Base-by-base conservation (phyloP, 441 rosid genomes). In the Aleurites moluccanus region DNA sequence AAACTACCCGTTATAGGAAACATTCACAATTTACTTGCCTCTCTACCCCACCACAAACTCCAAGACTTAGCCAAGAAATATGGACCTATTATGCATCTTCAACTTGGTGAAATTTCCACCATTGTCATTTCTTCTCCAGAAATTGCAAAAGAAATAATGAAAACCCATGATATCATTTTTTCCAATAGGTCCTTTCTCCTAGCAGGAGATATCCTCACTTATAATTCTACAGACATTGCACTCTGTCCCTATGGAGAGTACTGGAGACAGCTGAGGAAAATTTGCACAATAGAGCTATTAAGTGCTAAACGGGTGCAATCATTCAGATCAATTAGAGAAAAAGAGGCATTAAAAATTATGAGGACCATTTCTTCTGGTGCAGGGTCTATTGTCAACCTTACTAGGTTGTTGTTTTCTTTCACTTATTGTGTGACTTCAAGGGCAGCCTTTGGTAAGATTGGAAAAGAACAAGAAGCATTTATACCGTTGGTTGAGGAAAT, bases 1-100 rank as follows among this genome's bases (percentile, higher is more conserved):
- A 83, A 70, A 71, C 66, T 83, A n/a, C 86, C 86, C 0, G 7
- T 83, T 2, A 64, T 83, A 10, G 83, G 83, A 33, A 78, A 75
- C 38, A 1, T 80, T 68, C 86, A 72, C 72, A 62, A 80, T 1
- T 38, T 80, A 14, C 0, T 77, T 4, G 70, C 77, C 25, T 66
- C 73, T 15, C 35, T 72, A 14, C 81, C 83, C 7, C 85, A 83
- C 20, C 78, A 67, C 6, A 27, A 61, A 30, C 69, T 80, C 3
- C 16, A 64, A 20, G 40, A 67, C 47, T 67, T 80, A 30, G 66
- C 82, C 38, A 27, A 64, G 60, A 78, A 66, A 56, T 45, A 75
- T n/a, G 80, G 83, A 10, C 80, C 82, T 13, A 4, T 78, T 1
- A 78, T 80, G 78, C 78, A 78, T n/a, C 72, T 78, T 9, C 70